Conservation (phyloP, 1,284 basidiomycete species). For the Apiotrichum brassicae region DNA sequence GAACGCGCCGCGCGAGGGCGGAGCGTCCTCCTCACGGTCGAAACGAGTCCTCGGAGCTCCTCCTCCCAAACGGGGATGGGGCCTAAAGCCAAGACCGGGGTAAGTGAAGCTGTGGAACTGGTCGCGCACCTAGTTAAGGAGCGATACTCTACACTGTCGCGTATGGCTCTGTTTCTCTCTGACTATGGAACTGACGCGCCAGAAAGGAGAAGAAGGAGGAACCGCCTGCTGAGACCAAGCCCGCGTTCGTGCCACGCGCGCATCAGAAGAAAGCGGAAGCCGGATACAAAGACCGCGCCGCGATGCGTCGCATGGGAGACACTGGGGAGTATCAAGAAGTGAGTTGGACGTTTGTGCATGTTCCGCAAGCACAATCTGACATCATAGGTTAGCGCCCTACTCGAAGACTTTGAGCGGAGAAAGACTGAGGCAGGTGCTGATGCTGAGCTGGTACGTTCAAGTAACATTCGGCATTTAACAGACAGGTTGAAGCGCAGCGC, state of each 20-base stretch:
- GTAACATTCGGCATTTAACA: neutral
- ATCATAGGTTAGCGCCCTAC: conserved; percentile 41
- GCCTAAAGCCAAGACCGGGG: conserved; percentile 30
- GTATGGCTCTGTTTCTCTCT: neutral
- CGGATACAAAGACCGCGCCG: conserved; percentile 46
- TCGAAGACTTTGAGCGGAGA: conserved; percentile 70
- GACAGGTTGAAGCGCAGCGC: conserved; percentile 66
- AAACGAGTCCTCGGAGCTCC: conserved; percentile 28
- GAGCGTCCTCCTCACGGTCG: conserved; percentile 21
- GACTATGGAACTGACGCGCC: neutral
- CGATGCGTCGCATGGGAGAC: conserved; percentile 35
- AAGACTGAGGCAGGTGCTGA: conserved; percentile 57
- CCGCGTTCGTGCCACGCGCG: conserved; percentile 31
- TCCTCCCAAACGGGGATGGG: conserved; percentile 34
- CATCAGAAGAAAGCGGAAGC: conserved; percentile 26
- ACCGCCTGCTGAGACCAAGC: conserved; percentile 7
- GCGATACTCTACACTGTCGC: too few species aligned
- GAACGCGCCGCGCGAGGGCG: conserved; percentile 24
- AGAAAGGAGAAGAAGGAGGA: conserved; percentile 1
- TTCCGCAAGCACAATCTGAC: conserved; percentile 2
- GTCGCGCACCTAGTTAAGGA: too few species aligned
- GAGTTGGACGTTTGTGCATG: conserved; percentile 1
- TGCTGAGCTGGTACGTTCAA: conserved; percentile 22
- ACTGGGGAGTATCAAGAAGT: conserved; percentile 44
- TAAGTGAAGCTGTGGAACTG: conserved; percentile 6